Conservation (phyloP, 2,329 filamentous ascomycete genomes). For the Fusarium nematophilum region DNA sequence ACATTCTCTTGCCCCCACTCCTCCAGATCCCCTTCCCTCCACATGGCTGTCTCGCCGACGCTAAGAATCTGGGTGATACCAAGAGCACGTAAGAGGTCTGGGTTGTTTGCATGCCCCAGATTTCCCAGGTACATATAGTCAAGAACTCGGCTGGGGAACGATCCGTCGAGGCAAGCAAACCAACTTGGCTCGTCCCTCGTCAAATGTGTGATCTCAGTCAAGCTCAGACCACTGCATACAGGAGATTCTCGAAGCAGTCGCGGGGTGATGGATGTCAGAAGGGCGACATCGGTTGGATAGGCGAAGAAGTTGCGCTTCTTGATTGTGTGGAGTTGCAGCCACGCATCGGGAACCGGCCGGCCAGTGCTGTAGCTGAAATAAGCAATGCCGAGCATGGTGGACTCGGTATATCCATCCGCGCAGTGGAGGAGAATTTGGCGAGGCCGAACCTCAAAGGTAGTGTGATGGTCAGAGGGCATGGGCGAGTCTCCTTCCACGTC, state of each 20-base stretch:
- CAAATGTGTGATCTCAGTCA: conserved; percentile 64
- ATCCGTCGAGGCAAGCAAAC: conserved; percentile 88
- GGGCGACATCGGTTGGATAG: conserved; percentile 87
- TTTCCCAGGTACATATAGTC: conserved; percentile 98
- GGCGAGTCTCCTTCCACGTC: conserved; percentile 47
- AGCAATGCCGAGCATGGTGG: conserved; percentile 85
- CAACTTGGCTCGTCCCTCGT: conserved; percentile 76
- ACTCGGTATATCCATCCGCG: conserved; percentile 95
- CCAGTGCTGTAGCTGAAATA: conserved; percentile 95
- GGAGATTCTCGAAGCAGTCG: conserved; percentile 81
- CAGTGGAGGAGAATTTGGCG: conserved; percentile 90
- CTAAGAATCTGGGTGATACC: conserved; percentile 91
- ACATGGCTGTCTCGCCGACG: conserved; percentile 88
- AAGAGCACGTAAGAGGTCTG: conserved; percentile 79
- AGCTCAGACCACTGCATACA: conserved; percentile 57
- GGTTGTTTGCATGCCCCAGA: conserved; percentile 92
- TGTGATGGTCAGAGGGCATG: conserved; percentile 37
- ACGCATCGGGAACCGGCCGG: conserved; percentile 82
- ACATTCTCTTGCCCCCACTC: conserved; percentile 83
- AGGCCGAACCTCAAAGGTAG: conserved; percentile 49
- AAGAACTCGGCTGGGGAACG: conserved; percentile 86
- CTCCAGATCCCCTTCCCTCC: conserved; percentile 77
- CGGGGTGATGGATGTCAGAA: conserved; percentile 81
- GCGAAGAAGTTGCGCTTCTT: conserved; percentile 95
- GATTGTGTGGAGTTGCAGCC: conserved; percentile 84